phyloP scores from a whole-genome alignment of 179 eudicot genomes.

The Nepenthes alata region DNA sequence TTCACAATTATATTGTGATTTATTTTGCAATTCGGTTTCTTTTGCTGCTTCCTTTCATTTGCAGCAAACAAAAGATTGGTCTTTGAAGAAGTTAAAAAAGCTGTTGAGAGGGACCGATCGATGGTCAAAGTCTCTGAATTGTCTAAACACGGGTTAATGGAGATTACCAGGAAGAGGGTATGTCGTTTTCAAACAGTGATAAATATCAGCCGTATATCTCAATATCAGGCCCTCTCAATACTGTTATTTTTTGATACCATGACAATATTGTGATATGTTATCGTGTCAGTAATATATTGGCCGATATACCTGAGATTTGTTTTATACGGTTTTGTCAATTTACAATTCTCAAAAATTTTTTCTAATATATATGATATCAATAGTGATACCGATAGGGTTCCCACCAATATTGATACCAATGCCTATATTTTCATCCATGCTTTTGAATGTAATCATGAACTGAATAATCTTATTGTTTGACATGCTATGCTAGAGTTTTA shows the following conservation, averaged over 20 bases:
- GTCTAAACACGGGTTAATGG: constrained; percentile 86
- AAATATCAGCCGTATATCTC: no score
- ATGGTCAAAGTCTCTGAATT: constrained; percentile 72
- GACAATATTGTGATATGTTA: no score
- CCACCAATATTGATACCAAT: no score
- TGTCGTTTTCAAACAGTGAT: constrained; percentile 3
- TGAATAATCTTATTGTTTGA: neutral
- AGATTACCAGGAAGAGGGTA: constrained; percentile 89
- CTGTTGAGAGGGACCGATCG: constrained; percentile 87
- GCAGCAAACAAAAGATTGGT: constrained; percentile 79
- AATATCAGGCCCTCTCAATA: no score
- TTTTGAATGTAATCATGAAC: neutral
- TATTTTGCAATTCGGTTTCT: constrained; percentile 2
- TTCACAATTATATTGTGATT: neutral
- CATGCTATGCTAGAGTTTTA: neutral
- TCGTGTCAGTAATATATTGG: no score
- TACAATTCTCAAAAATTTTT: neutral
- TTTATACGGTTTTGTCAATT: neutral
- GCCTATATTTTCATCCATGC: no score
- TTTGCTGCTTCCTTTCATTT: constrained; percentile 7
- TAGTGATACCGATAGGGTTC: no score
- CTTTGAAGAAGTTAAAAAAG: constrained; percentile 80
- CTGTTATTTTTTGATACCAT: no score
- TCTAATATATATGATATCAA: neutral
- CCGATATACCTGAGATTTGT: no score